A percentile compares a stretch with the other conserved stretches of the same genome.
phyloP scores from a whole-genome alignment of 805 yeast species.

The Barnettozyma salicaria region DNA sequence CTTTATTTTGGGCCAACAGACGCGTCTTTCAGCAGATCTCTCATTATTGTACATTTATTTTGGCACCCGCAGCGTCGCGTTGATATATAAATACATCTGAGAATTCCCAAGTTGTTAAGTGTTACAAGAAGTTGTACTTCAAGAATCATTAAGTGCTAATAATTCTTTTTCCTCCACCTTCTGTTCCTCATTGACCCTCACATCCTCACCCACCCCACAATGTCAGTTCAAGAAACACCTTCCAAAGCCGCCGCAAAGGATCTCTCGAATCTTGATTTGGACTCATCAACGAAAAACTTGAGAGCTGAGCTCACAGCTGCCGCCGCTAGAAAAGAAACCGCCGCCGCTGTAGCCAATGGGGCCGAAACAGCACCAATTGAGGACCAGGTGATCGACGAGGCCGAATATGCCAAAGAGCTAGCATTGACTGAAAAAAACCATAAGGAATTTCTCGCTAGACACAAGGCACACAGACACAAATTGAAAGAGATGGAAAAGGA shows the following conservation, averaged over 20 bases:
- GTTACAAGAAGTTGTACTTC: no score
- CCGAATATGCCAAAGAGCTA: slow-evolving; percentile 5
- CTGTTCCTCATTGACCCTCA: no score
- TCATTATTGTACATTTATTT: no score
- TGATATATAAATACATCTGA: no score
- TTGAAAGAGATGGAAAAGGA: slow-evolving; percentile 74
- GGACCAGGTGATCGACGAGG: slow-evolving; percentile 9
- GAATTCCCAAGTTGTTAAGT: no score
- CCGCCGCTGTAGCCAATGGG: slow-evolving; percentile 19
- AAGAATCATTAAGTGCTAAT: no score
- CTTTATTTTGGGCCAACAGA: no score
- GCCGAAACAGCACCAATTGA: not conserved
- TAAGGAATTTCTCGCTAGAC: slow-evolving; percentile 49
- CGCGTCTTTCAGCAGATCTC: no score
- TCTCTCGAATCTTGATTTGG: slow-evolving; percentile 45
- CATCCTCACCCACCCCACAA: no score
- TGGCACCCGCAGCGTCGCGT: no score
- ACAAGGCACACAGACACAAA: slow-evolving; percentile 64
- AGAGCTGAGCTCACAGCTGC: slow-evolving; percentile 36
- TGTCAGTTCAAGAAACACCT: slow-evolving; percentile 60
- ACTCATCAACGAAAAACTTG: slow-evolving; percentile 38
- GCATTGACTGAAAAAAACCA: slow-evolving; percentile 36
- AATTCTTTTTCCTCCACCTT: no score
- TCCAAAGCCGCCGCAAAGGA: slow-evolving; percentile 58
- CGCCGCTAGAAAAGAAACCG: slow-evolving; percentile 33